Evolutionary conservation across 2,329 filamentous ascomycete genomes (phyloP), one percentile per base, ranked within the genome.

Genomic region (Cercospora berteroae): DNA sequence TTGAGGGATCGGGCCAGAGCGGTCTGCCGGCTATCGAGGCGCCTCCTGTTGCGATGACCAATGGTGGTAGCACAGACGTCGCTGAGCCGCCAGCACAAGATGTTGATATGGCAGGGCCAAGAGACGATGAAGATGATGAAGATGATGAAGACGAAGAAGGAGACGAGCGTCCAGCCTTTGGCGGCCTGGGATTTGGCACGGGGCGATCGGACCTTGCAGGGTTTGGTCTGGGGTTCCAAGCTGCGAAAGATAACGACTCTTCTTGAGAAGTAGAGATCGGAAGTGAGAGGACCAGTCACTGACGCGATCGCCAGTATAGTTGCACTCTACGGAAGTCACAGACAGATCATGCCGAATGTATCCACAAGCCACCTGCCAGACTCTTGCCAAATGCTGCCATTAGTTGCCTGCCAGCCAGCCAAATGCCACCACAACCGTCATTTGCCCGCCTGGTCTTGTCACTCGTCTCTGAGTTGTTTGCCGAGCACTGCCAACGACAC

Each of bases 71-170:
- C 55, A 42, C 13, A 9, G 31, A 33, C 12, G 50, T 12, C 23
- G 31, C 63, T 42, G 25, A 31, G 5, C 58, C 27, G 27, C 4
- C 20, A 42, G 33, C 27, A 56, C 39, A 69, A 20, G 71, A 72
- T 12, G 68, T 68, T 13, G 68, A 69, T 18, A 65, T 70, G 23
- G 68, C 66, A 36, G 70, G 71, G 18, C 56, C 64, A 10, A 67
- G 70, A 2, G 69, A 70, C 13, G 68, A 73, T 10, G 67, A 67
- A 13, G 67, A 67, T 9, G 68, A 73, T 10, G 67, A 67, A 13
- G 67, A 67, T 9, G 71, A 73, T 4, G 71, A 36, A 36, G 33
- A 16, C 33, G 71, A 74, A 3, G 71, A 73, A 7, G 65, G 66
- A 6, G 69, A 71, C 39, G 65, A 62, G 27, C 56, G 39, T 23